Base-by-base conservation (phyloP, 495 filamentous ascomycete genomes). In the Podospora bellae-mahoneyi region DNA sequence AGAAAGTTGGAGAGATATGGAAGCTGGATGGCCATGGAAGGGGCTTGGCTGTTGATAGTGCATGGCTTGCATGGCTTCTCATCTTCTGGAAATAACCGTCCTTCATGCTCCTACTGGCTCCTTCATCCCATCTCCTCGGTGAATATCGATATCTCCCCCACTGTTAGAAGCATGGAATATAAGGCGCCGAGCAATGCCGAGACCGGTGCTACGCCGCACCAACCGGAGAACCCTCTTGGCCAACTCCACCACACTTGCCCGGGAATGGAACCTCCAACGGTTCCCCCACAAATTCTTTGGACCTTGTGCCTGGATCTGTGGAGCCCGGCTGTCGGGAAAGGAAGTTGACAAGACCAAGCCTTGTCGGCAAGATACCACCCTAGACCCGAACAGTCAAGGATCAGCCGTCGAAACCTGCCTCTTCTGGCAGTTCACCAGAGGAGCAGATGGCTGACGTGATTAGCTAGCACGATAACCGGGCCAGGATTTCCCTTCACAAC, bases 281-380 rank as follows among this genome's bases (percentile, higher is more conserved):
- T 5, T 34, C 61, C 39, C 32, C 61, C 61, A 63, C 32, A 63
- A 44, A 44, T 44, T 9, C 5, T 19, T 10, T 48, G 61, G 32
- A 48, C 27, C 18, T 32, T 18, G 30, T 20, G 15, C 32, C 61
- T 48, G 55, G 55, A 58, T 48, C 39, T 48, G 39, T 48, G 39
- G 39, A 58, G 18, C 55, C 55, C n/a, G 10, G 18, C 5, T n/a
- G 60, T 58, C 67, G 58, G 28, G 55, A 64, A 54, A 61, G 67
- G 67, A 56, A 68, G 64, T 55, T 68, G 67, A 64, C 56, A 68
- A 64, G 62, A 48, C 28, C 28, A 26, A 63, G 32, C 28, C 27
- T 23, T 63, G 61, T 44, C 32, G 34, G 32, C 30, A 26, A 26
- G 4, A 48, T 63, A 6, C 32, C 4, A 44, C 61, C 16, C 61